These are phyloP conservation scores for Cercophora samala DNA, from an alignment of 495 filamentous ascomycete genomes.

Conservation along the genomic window DNA sequence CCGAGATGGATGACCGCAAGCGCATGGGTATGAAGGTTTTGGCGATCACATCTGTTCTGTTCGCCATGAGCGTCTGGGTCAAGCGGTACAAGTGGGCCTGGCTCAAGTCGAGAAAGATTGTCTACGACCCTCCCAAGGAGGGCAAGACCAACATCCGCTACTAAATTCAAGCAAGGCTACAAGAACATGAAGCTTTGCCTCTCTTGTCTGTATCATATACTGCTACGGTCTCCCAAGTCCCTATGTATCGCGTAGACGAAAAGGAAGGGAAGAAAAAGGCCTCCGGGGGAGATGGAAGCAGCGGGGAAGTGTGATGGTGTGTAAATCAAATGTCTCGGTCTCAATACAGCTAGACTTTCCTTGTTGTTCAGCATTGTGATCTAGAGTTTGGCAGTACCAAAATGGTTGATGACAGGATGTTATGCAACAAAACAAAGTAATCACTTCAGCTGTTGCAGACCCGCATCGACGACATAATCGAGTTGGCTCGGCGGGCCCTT, in stretches of 20 bases:
- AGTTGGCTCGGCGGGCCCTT: neutral
- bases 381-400: constrained; percentile 1
- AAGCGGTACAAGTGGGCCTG: constrained; percentile 99
- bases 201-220: constrained; percentile 47
- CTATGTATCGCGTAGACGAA: constrained; percentile 37
- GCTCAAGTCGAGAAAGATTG: constrained; percentile 90
- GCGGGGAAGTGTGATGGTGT: constrained; percentile 26
- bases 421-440: no score
- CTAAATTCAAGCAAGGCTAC: constrained; percentile 26
- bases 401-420: neutral
- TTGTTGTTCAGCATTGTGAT: constrained; percentile 10
- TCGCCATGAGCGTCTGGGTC: constrained; percentile 90
- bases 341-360: constrained; percentile 35
- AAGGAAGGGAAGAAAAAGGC: constrained; percentile 26
- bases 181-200: constrained; percentile 22
- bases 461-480: neutral
- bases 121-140: constrained; percentile 72
- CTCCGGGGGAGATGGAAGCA: constrained; percentile 11
- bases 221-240: constrained; percentile 36
- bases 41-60: constrained; percentile 69
- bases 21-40: constrained; percentile 98
- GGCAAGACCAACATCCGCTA: constrained; percentile 33
- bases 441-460: neutral
- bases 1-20: constrained; percentile 98
- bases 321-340: constrained; percentile 40